phyloP scores from a whole-genome alignment of 768 basidiomycete species.

The Russula griseocarnosa region DNA sequence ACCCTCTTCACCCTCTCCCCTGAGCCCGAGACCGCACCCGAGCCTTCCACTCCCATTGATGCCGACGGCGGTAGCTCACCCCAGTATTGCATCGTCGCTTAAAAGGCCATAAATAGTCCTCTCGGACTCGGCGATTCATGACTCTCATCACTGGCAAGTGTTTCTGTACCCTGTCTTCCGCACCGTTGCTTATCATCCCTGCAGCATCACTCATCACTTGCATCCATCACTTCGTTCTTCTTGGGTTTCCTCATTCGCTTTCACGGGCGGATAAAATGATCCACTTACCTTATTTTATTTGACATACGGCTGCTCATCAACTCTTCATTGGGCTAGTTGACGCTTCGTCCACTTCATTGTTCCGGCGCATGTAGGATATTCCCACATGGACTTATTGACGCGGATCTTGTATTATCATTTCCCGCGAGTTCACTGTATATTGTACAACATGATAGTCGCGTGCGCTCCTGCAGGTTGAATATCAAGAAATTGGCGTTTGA shows the following conservation, averaged over 20 bases:
- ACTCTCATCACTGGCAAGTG: background rate
- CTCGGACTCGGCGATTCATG: background rate
- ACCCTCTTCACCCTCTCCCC: background rate
- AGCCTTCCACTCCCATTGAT: slow-evolving; percentile 11
- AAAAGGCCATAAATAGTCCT: background rate
- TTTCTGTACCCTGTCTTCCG: no score
- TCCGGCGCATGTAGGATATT: no score
- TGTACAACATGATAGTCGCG: no score
- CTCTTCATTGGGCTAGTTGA: no score
- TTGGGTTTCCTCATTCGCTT: background rate
- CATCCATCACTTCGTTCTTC: background rate
- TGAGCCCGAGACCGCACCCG: background rate
- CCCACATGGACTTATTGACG: no score
- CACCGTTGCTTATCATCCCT: background rate
- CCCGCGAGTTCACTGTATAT: no score
- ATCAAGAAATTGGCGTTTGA: no score
- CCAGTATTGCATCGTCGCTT: slow-evolving; percentile 6
- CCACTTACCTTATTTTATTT: background rate
- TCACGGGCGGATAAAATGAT: background rate
- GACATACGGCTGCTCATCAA: background rate
- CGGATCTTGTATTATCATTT: no score
- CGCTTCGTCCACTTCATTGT: no score
- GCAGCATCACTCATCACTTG: background rate
- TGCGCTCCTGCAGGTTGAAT: no score
- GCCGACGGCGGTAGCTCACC: background rate